Base-by-base conservation (phyloP, 1,139 yeast genomes). In the Wickerhamomyces sp. region DNA sequence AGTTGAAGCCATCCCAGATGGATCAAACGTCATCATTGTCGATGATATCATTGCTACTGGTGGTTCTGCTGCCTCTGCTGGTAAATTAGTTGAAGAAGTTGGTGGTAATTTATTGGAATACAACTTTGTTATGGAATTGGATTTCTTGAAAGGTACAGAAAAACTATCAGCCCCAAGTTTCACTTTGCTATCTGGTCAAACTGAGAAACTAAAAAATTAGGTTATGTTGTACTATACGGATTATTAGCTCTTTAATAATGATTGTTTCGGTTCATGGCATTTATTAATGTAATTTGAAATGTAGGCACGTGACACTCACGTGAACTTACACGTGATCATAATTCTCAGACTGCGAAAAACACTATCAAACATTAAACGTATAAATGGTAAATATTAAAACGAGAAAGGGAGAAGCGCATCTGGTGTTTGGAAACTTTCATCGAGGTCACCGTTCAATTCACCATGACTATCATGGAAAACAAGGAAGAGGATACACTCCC, bases 1-100 rank as follows among this genome's bases (percentile, higher is more conserved):
- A 71, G 72, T 77, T 54, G 94, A 79, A 48, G 81, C 93, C 39
- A 81, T 93, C 56, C 86, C 90, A 55, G 75, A 75, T 50, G 95
- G 93, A 36, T 76, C 95, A 44, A 85, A 75, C 49, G 94, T 93
- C 34, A 73, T 93, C 39, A 76, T 93, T 55, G 95, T 93, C 34
- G 99, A 93, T 65, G 99, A 93, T 64, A 90, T 93, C 59, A 85
- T 94, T 66, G 99, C 99, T 42, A 93, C 99, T 39, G 99, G 98
- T 56, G 99, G 99, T 38, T 84, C 95, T 62, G 99, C 99, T 23
- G 72, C 69, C 50, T 97, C 95, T 50, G 99, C 98, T 39, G 98
- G 96, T 48, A 84, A 87, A 60, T 77, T 94, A 56, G 86, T 89
- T 45, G 68, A 68, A 61, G 71, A 78, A 68, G 66, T 73, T 41